Conservation (phyloP, 192 early-diverging fungal genomes). For the Coemansia sp. region DNA sequence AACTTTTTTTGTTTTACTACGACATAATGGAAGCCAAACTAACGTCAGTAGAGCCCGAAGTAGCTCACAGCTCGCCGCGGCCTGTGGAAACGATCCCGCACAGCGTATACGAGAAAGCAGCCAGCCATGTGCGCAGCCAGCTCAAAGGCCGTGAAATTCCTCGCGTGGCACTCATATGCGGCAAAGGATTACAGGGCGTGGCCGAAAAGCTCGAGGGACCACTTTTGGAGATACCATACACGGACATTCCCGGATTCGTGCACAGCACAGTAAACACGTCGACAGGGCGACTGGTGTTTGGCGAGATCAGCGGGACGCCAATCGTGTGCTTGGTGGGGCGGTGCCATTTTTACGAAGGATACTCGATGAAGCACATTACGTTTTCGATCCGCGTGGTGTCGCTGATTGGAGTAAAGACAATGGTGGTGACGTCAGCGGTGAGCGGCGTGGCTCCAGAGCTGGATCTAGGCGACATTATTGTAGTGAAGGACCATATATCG, state of each 20-base stretch:
- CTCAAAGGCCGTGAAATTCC: constrained; percentile 46
- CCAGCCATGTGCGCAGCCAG: constrained; percentile 45
- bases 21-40: neutral
- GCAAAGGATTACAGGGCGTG: constrained; percentile 77
- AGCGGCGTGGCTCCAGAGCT: constrained; percentile 73
- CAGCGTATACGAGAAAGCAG: constrained; percentile 55
- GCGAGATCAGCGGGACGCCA: constrained; percentile 68
- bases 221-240: constrained; percentile 67
- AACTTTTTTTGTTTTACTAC: neutral
- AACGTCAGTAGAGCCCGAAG: neutral
- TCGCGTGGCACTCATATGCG: constrained; percentile 81
- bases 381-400: constrained; percentile 86
- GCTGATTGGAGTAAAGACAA: constrained; percentile 72
- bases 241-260: constrained; percentile 85
- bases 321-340: constrained; percentile 87
- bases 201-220: constrained; percentile 66
- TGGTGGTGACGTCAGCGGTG: constrained; percentile 84
- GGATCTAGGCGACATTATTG: constrained; percentile 84
- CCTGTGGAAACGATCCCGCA: constrained; percentile 48
- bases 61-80: constrained; percentile 19
- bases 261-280: constrained; percentile 58
- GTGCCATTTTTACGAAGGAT: constrained; percentile 90
- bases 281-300: constrained; percentile 69
- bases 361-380: constrained; percentile 73
- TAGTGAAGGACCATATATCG: constrained; percentile 78